A percentile compares a stretch with the other conserved stretches of the same genome.
Evolutionary conservation across 306 rosid genomes (phyloP).

Genomic region (Vigna nakashimae): DNA sequence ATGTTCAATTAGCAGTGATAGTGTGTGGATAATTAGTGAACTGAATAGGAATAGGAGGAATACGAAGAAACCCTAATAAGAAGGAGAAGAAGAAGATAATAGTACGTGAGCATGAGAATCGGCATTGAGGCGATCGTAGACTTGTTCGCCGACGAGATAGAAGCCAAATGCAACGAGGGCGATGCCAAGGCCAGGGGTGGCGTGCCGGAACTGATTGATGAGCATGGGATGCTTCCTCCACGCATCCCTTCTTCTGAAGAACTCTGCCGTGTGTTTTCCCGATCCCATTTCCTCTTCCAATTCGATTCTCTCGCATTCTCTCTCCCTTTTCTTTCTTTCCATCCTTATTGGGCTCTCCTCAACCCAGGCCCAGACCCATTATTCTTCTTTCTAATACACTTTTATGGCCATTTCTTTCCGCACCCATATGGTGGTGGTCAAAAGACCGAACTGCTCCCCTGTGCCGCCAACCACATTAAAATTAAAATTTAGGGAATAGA

Average conservation of each 20-base stretch:
- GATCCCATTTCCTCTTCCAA: conserved; percentile 45
- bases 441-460: too few relatives aligned
- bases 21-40: neutral
- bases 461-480: too few relatives aligned
- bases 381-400: too few relatives aligned
- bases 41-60: neutral
- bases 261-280: conserved; percentile 66
- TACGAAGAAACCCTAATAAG: neutral
- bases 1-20: neutral
- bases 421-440: too few relatives aligned
- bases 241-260: conserved; percentile 87
- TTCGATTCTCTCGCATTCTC: neutral
- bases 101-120: conserved; percentile 29
- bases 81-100: too few relatives aligned
- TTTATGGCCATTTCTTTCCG: too few relatives aligned
- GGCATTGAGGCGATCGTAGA: conserved; percentile 59
- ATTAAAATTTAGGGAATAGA: too few relatives aligned
- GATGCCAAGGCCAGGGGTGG: conserved; percentile 90
- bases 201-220: conserved; percentile 80
- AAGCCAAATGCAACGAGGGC: conserved; percentile 91
- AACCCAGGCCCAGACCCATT: neutral
- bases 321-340: neutral
- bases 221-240: conserved; percentile 99
- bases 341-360: conserved; percentile 10
- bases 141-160: conserved; percentile 88